A percentile compares a stretch with the other conserved stretches of the same genome.
Conservation (phyloP, 176 grass and related monocot species). For the Aechmea fasciata region DNA sequence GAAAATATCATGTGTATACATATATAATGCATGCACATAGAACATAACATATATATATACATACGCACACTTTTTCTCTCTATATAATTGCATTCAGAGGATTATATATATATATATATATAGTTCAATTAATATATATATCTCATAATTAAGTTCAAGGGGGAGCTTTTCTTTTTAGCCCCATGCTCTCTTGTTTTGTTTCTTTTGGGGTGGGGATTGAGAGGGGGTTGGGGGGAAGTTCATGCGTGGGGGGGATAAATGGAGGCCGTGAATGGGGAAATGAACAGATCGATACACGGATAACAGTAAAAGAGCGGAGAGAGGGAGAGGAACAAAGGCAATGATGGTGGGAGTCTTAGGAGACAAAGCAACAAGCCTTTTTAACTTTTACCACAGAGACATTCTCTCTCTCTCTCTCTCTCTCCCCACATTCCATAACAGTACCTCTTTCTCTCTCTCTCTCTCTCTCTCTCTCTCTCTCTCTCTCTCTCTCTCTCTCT, state of each 20-base stretch:
- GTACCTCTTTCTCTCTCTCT: conserved; percentile 13
- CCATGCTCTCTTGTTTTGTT: conserved; percentile 10
- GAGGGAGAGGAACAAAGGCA: neutral
- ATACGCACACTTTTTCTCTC: neutral
- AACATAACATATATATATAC: too few species aligned
- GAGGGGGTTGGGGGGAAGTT: neutral
- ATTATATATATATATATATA: neutral
- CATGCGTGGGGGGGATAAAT: neutral
- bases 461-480: conserved; percentile 31
- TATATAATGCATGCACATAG: neutral
- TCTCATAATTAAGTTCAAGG: neutral
- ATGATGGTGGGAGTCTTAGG: neutral
- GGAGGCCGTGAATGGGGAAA: neutral
- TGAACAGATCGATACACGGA: neutral
- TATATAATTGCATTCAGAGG: neutral
- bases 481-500: conserved; percentile 23
- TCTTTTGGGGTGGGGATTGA: neutral
- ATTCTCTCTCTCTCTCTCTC: conserved; percentile 13
- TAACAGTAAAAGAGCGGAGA: neutral
- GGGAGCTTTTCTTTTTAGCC: neutral
- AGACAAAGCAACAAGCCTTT: conserved; percentile 1
- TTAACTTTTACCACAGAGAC: too few species aligned
- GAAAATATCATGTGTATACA: neutral
- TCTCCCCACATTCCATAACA: conserved; percentile 21
- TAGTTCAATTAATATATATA: too few species aligned